A percentile compares a stretch with the other conserved stretches of the same genome.
phyloP scores from a whole-genome alignment of 306 rosid genomes.

The Lablab purpureus region DNA sequence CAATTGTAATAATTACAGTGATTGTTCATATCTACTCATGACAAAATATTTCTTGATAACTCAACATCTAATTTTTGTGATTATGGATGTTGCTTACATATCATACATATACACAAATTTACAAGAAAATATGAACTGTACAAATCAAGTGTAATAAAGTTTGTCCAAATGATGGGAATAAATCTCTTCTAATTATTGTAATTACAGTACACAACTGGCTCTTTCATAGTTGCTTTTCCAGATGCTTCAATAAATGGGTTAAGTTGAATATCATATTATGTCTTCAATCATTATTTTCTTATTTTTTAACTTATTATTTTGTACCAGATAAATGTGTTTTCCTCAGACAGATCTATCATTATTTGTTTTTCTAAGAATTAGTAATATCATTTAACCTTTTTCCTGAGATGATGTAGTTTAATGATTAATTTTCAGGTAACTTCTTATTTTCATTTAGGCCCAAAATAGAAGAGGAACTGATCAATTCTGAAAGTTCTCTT shows the following conservation, averaged over 20 bases:
- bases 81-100: background rate
- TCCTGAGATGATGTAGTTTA: conserved; percentile 45
- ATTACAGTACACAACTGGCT: background rate
- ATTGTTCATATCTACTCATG: too few relatives aligned
- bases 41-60: too few relatives aligned
- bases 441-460: conserved; percentile 91
- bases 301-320: background rate
- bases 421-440: conserved; percentile 78
- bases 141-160: background rate
- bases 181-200: background rate
- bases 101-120: background rate
- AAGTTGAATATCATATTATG: background rate
- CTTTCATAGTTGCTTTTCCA: background rate
- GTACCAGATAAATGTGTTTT: background rate
- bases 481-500: conserved; percentile 55
- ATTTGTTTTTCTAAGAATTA: conserved; percentile 1
- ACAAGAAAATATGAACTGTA: background rate
- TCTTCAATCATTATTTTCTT: background rate
- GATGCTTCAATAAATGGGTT: background rate
- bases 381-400: conserved; percentile 18
- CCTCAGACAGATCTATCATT: background rate
- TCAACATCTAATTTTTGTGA: too few relatives aligned
- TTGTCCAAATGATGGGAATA: background rate
- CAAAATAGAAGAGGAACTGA: conserved; percentile 55
- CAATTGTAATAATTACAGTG: too few relatives aligned